Percentiles rank a stretch among this genome's conserved stretches.
These are phyloP conservation scores for Sordariomycetes sp. DNA, from an alignment of 2,329 filamentous ascomycete genomes.

Conservation along the genomic window DNA sequence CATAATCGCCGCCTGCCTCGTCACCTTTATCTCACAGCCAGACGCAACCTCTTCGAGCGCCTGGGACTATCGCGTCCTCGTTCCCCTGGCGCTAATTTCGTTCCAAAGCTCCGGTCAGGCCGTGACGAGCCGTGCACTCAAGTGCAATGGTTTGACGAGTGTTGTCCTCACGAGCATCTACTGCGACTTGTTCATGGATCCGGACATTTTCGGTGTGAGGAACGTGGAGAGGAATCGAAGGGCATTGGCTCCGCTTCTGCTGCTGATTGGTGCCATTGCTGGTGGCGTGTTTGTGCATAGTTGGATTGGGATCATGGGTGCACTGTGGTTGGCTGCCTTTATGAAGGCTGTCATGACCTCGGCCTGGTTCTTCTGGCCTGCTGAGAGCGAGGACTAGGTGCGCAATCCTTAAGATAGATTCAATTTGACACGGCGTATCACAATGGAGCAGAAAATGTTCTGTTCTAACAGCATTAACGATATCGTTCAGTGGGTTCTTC, in stretches of 20 bases:
- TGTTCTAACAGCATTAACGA: too few species aligned
- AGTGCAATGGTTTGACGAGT: constrained; percentile 44
- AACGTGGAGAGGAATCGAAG: constrained; percentile 43
- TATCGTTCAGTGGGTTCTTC: too few species aligned
- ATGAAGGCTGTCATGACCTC: constrained; percentile 48
- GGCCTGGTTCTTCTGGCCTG: constrained; percentile 54
- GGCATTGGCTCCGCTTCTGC: constrained; percentile 31
- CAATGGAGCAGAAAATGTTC: too few species aligned
- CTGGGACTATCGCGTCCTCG: constrained; percentile 18
- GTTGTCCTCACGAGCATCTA: constrained; percentile 46
- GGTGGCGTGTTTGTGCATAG: constrained; percentile 42
- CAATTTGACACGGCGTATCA: too few species aligned
- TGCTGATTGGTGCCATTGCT: constrained; percentile 38
- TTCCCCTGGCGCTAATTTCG: constrained; percentile 29
- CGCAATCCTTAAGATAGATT: too few species aligned
- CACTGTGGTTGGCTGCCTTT: constrained; percentile 49
- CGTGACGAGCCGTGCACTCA: constrained; percentile 35
- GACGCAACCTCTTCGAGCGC: constrained; percentile 16
- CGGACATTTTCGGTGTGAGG: constrained; percentile 24
- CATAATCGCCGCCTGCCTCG: constrained; percentile 39
- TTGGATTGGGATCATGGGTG: constrained; percentile 36
- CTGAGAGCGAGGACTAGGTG: constrained; percentile 17
- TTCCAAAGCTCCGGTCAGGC: constrained; percentile 47
- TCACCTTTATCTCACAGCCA: neutral
- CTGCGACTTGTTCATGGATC: constrained; percentile 43